These are phyloP conservation scores for Proteromonas lacertae DNA, from an alignment of 352 stramenopile genomes.

Conservation along the genomic window DNA sequence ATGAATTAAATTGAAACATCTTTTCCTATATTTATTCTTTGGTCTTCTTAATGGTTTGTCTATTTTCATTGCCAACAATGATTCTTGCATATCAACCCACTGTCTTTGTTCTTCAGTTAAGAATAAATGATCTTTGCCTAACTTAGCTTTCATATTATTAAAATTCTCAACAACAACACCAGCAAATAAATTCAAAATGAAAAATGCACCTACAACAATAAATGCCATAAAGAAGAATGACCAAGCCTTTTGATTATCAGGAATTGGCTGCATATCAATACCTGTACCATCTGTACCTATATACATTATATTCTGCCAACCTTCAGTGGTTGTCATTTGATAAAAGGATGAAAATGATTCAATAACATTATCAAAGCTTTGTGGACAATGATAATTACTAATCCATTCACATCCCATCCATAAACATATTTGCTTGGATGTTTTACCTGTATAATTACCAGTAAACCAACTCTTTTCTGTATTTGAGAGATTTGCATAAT, in stretches of 20 bases:
- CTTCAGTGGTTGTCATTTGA: slow-evolving; percentile 60
- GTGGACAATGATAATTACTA: too few species aligned
- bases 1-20: slow-evolving; percentile 22
- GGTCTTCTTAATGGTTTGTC: slow-evolving; percentile 11
- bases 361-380: slow-evolving; percentile 44
- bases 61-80: slow-evolving; percentile 15
- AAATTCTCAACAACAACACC: slow-evolving; percentile 73
- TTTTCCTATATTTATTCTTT: slow-evolving; percentile 14
- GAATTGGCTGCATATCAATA: slow-evolving; percentile 57
- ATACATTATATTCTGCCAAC: slow-evolving; percentile 59
- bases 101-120: slow-evolving; percentile 48
- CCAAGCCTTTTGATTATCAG: too few species aligned
- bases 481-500: too few species aligned
- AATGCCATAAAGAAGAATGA: slow-evolving; percentile 45
- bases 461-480: too few species aligned
- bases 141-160: slow-evolving; percentile 11
- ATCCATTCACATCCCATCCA: too few species aligned
- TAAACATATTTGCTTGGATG: too few species aligned
- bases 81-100: slow-evolving; percentile 25
- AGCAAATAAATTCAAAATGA: slow-evolving; percentile 65
- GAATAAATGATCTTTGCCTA: slow-evolving; percentile 5
- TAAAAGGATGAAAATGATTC: slow-evolving; percentile 39
- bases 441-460: too few species aligned
- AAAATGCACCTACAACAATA: slow-evolving; percentile 56
- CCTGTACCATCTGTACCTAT: slow-evolving; percentile 35